Conservation (phyloP, 2,329 filamentous ascomycete species). For the Huntiella moniliformis region DNA sequence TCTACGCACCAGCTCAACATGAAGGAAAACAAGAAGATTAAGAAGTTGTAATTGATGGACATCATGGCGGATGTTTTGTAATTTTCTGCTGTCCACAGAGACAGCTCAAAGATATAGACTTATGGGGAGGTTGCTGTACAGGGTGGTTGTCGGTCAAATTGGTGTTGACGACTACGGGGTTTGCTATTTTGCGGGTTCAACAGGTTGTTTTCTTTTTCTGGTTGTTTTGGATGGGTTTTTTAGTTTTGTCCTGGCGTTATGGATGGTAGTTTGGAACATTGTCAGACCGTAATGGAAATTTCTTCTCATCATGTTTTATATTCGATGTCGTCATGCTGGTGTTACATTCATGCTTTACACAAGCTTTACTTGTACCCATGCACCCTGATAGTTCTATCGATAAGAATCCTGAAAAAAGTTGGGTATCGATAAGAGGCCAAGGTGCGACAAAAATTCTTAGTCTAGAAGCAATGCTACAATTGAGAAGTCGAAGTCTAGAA, state of each 20-base stretch:
- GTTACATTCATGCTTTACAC: not conserved
- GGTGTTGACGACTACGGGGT: not conserved
- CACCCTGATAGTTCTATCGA: not conserved
- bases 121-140: not conserved
- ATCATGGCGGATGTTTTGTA: not conserved
- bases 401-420: not conserved
- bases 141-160: not conserved
- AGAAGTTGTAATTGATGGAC: conserved; percentile 7
- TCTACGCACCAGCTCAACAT: conserved; percentile 46
- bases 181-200: not conserved
- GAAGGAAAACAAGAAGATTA: conserved; percentile 23
- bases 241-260: conserved; percentile 11
- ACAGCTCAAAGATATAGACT: too few relatives aligned
- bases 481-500: too few relatives aligned
- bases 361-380: not conserved
- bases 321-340: not conserved
- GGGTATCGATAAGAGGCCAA: conserved; percentile 11
- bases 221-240: conserved; percentile 6
- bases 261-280: conserved; percentile 9
- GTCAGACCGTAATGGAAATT: conserved; percentile 9
- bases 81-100: not conserved
- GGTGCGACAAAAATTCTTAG: conserved; percentile 9
- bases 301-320: not conserved
- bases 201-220: conserved; percentile 1
- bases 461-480: not conserved